Evolutionary conservation across 345 rosid genomes (phyloP).

Genomic region (Salix viminalis): DNA sequence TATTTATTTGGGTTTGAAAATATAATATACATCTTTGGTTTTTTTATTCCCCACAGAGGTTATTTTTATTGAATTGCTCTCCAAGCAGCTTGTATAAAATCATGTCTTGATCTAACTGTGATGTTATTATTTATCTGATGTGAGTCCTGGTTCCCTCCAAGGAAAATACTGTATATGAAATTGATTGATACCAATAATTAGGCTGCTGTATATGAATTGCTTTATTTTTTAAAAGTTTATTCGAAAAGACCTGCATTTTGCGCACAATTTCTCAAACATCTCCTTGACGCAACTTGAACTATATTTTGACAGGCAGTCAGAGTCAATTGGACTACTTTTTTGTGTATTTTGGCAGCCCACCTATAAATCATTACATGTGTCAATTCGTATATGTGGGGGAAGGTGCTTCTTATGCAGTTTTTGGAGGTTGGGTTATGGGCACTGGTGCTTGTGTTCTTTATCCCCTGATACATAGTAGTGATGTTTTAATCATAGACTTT

Average conservation of each 20-base stretch:
- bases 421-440: neutral
- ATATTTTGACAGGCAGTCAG: conserved; percentile 1
- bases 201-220: neutral
- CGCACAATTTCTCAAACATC: neutral
- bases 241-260: too few relatives aligned
- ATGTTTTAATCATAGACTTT: conserved; percentile 3
- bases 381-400: neutral
- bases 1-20: neutral
- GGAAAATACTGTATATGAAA: neutral
- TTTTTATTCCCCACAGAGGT: neutral
- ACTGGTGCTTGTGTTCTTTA: neutral
- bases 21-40: neutral
- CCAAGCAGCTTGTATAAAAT: neutral
- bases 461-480: neutral
- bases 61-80: neutral
- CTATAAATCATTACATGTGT: neutral
- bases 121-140: neutral
- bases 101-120: neutral
- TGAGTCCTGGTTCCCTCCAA: neutral
- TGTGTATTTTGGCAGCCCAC: neutral
- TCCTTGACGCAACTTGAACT: neutral
- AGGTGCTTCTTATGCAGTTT: neutral
- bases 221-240: neutral
- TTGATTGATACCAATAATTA: neutral
- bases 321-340: neutral